Percentiles rank a stretch among this genome's conserved stretches.
phyloP scores from a whole-genome alignment of 2,329 filamentous ascomycete genomes.

The Cryphonectria carpinicola region DNA sequence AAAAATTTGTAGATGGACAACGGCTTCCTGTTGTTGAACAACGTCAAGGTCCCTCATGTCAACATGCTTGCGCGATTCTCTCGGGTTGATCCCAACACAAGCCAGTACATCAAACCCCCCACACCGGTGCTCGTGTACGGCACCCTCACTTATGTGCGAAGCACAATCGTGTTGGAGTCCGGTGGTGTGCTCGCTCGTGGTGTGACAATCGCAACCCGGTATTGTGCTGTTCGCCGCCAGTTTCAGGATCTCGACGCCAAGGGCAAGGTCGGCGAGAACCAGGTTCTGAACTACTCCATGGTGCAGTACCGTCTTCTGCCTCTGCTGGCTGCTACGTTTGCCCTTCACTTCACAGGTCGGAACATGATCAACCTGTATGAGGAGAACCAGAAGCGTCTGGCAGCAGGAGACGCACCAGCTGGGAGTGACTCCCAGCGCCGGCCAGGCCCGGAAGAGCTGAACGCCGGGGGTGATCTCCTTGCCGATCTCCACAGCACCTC shows the following conservation, averaged over 20 bases:
- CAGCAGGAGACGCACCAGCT: slow-evolving; percentile 40
- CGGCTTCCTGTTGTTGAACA: slow-evolving; percentile 77
- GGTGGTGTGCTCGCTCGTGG: slow-evolving; percentile 73
- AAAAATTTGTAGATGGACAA: slow-evolving; percentile 65
- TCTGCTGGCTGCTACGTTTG: slow-evolving; percentile 73
- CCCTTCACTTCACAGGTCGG: slow-evolving; percentile 78
- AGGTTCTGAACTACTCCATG: slow-evolving; percentile 81
- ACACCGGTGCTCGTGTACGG: slow-evolving; percentile 73
- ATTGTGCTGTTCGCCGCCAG: slow-evolving; percentile 74
- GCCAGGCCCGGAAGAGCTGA: slow-evolving; percentile 69
- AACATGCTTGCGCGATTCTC: slow-evolving; percentile 77
- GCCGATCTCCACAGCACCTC: slow-evolving; percentile 78
- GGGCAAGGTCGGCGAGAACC: slow-evolving; percentile 63
- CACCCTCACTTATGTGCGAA: slow-evolving; percentile 76
- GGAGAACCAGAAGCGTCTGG: slow-evolving; percentile 72
- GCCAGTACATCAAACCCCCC: slow-evolving; percentile 68
- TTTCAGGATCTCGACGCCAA: slow-evolving; percentile 74
- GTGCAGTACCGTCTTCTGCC: slow-evolving; percentile 76
- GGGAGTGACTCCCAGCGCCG: slow-evolving; percentile 49
- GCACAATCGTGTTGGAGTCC: slow-evolving; percentile 73
- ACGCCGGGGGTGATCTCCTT: slow-evolving; percentile 67
- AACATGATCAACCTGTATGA: slow-evolving; percentile 76
- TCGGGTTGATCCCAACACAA: slow-evolving; percentile 67
- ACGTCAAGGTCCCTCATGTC: slow-evolving; percentile 74
- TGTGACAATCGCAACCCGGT: slow-evolving; percentile 77